Evolutionary conservation across 2,329 filamentous ascomycete species (phyloP).

Genomic region (Dryadomyces quercus-mongolicae): DNA sequence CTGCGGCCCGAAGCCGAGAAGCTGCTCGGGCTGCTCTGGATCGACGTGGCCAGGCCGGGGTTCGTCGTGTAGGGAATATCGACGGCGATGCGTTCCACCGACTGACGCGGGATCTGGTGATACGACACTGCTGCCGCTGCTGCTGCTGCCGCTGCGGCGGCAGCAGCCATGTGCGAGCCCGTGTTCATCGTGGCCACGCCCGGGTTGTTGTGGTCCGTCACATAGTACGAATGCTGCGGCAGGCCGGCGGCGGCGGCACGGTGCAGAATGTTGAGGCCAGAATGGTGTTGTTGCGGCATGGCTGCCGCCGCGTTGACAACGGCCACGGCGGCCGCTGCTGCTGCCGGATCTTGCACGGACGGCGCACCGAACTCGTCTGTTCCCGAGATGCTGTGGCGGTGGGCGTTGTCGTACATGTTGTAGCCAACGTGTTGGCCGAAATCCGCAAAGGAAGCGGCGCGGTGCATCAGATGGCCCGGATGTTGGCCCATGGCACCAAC

Average conservation of each 20-base stretch:
- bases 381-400: slow-evolving; percentile 35
- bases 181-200: slow-evolving; percentile 50
- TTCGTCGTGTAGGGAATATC: slow-evolving; percentile 40
- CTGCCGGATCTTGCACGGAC: slow-evolving; percentile 23
- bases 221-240: slow-evolving; percentile 37
- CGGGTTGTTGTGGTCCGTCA: slow-evolving; percentile 50
- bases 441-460: slow-evolving; percentile 42
- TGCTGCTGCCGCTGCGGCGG: background rate
- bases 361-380: slow-evolving; percentile 32
- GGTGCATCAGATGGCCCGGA: slow-evolving; percentile 29
- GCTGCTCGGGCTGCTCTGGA: slow-evolving; percentile 49
- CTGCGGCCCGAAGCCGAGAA: slow-evolving; percentile 43
- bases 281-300: slow-evolving; percentile 17
- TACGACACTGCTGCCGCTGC: too few species aligned
- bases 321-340: slow-evolving; percentile 5
- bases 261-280: slow-evolving; percentile 34
- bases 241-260: slow-evolving; percentile 34
- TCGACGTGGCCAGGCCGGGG: slow-evolving; percentile 30
- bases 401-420: slow-evolving; percentile 27
- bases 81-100: slow-evolving; percentile 31
- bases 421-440: slow-evolving; percentile 36
- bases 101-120: slow-evolving; percentile 40
- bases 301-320: slow-evolving; percentile 3
- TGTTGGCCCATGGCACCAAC: slow-evolving; percentile 21
- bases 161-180: slow-evolving; percentile 23